phyloP scores from a whole-genome alignment of 768 basidiomycete genomes.

The Lactarius indigo region DNA sequence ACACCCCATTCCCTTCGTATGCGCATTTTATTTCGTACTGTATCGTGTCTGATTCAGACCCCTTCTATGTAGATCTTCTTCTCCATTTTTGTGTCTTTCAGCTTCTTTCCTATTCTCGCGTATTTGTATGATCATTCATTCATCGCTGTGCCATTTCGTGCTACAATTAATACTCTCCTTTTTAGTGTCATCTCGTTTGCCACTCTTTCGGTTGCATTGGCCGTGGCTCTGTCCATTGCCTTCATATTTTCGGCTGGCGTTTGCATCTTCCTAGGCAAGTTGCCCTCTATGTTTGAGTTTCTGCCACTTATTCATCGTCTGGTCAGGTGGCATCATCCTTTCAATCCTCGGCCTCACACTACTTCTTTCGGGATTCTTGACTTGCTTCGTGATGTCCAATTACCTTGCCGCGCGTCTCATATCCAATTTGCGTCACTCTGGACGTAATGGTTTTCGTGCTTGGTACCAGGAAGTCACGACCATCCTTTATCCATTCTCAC shows the following conservation, averaged over 20 bases:
- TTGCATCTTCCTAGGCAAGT: constrained; percentile 16
- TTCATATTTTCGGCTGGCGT: constrained; percentile 19
- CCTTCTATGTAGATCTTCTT: constrained; percentile 8
- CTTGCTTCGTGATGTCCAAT: not conserved
- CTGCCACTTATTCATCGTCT: not conserved
- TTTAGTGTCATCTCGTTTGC: constrained; percentile 6
- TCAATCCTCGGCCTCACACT: constrained; percentile 13
- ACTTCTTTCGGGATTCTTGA: constrained; percentile 20
- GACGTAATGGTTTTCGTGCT: constrained; percentile 14
- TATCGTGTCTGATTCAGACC: not conserved
- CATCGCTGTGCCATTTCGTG: too few species aligned
- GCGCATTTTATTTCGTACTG: not conserved
- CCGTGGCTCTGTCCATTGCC: constrained; percentile 15
- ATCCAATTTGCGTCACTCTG: constrained; percentile 2
- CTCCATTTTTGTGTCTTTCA: constrained; percentile 14
- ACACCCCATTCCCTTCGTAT: constrained; percentile 20
- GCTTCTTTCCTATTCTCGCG: constrained; percentile 22
- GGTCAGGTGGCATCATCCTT: constrained; percentile 18
- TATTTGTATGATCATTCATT: constrained; percentile 18
- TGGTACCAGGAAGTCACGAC: constrained; percentile 18
- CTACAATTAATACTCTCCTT: not conserved
- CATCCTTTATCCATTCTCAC: not conserved
- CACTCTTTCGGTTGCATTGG: constrained; percentile 13
- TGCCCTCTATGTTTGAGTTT: not conserved
- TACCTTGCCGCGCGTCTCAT: constrained; percentile 19